phyloP scores from a whole-genome alignment of 805 yeast species.

The Jamesozyma jinghongensis region DNA sequence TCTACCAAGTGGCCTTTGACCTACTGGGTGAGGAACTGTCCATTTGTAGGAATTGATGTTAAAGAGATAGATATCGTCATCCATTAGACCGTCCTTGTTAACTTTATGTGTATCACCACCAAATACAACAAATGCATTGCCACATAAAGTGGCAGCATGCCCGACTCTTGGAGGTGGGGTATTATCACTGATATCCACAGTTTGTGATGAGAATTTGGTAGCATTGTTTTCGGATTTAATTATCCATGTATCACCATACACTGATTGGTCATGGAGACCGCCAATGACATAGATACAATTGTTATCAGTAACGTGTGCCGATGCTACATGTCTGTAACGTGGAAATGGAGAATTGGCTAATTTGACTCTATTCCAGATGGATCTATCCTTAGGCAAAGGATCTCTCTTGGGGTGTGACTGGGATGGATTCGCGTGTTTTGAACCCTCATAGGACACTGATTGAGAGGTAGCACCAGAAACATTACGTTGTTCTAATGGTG shows the following conservation, averaged over 20 bases:
- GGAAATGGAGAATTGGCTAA: slow-evolving; percentile 80
- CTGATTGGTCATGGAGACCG: slow-evolving; percentile 85
- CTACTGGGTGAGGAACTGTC: slow-evolving; percentile 69
- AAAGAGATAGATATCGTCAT: slow-evolving; percentile 82
- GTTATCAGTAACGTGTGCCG: slow-evolving; percentile 63
- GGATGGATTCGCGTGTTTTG: not conserved
- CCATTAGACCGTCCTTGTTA: slow-evolving; percentile 71
- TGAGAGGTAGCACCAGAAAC: slow-evolving; percentile 22
- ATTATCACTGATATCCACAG: slow-evolving; percentile 63
- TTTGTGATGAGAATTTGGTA: slow-evolving; percentile 34
- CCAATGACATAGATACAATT: slow-evolving; percentile 88
- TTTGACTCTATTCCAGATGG: slow-evolving; percentile 64
- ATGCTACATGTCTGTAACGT: slow-evolving; percentile 85
- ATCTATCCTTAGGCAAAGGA: not conserved
- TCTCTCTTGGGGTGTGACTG: slow-evolving; percentile 1
- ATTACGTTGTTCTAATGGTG: slow-evolving; percentile 24
- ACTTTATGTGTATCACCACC: slow-evolving; percentile 92
- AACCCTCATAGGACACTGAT: slow-evolving; percentile 8
- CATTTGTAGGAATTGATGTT: slow-evolving; percentile 68
- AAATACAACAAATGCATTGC: slow-evolving; percentile 88
- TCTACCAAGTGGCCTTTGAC: slow-evolving; percentile 78
- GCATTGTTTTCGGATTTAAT: slow-evolving; percentile 39
- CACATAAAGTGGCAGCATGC: slow-evolving; percentile 84
- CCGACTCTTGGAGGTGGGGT: slow-evolving; percentile 96
- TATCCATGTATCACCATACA: slow-evolving; percentile 94